Evolutionary conservation across 2,329 filamentous ascomycete species (phyloP).

Genomic region (Paradendryphiella salina): DNA sequence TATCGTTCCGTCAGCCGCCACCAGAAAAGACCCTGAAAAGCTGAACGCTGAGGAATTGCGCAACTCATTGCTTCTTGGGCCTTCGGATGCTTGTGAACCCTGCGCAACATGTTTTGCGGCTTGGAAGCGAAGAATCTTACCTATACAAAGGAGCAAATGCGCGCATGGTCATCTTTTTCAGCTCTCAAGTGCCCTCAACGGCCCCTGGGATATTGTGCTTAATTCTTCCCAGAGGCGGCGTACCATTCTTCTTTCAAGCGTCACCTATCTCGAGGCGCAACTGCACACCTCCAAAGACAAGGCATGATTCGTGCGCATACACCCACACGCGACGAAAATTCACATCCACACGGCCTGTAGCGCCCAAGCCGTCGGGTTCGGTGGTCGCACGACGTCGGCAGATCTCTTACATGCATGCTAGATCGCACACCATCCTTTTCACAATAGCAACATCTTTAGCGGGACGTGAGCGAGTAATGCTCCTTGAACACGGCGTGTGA

Average conservation of each 20-base stretch:
- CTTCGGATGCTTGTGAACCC: conserved; percentile 4
- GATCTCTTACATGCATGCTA: conserved; percentile 12
- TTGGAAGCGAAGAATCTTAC: neutral
- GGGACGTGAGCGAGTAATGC: conserved; percentile 4
- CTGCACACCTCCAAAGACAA: neutral
- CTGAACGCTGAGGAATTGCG: conserved; percentile 16
- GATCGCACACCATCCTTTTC: conserved; percentile 13
- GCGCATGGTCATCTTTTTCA: neutral
- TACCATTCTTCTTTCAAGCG: no score
- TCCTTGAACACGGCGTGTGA: conserved; percentile 6
- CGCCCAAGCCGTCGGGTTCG: conserved; percentile 6
- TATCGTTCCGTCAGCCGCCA: conserved; percentile 21
- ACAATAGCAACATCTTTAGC: neutral
- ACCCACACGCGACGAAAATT: conserved; percentile 4
- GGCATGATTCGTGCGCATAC: conserved; percentile 8
- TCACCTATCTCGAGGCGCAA: neutral
- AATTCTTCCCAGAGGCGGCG: neutral
- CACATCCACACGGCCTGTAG: conserved; percentile 6
- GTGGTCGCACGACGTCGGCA: conserved; percentile 12
- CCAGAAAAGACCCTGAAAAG: conserved; percentile 22
- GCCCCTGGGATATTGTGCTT: neutral
- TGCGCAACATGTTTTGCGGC: neutral
- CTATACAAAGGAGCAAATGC: neutral
- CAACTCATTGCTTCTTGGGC: conserved; percentile 21
- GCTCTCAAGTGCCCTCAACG: neutral